A percentile compares a stretch with the other conserved stretches of the same genome.
Evolutionary conservation across 768 basidiomycete species (phyloP).

Genomic region (Tricholoma terreum): DNA sequence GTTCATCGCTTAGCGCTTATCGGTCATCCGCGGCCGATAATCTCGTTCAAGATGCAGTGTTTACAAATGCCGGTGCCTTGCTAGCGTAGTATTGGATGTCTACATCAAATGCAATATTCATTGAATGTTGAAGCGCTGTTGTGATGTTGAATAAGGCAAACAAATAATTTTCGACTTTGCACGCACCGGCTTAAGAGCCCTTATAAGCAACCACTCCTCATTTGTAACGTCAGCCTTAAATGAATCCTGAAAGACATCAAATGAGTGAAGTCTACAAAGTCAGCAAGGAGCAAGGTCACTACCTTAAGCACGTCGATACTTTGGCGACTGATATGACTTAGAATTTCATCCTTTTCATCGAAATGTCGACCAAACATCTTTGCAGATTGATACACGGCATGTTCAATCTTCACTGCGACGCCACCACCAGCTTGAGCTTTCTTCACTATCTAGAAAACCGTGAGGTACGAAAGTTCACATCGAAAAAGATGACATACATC

Average conservation of each 20-base stretch:
- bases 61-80: background rate
- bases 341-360: constrained; percentile 91
- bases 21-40: too few species aligned
- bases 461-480: background rate
- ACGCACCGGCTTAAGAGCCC: constrained; percentile 76
- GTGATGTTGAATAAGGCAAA: background rate
- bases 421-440: constrained; percentile 93
- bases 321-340: constrained; percentile 86
- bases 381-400: constrained; percentile 91
- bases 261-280: background rate
- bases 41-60: too few species aligned
- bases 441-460: constrained; percentile 68
- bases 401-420: constrained; percentile 98
- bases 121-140: constrained; percentile 30
- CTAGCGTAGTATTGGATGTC: background rate
- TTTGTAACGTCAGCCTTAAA: constrained; percentile 88
- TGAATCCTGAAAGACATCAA: constrained; percentile 48
- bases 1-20: too few species aligned
- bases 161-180: background rate
- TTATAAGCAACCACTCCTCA: constrained; percentile 94
- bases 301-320: constrained; percentile 97
- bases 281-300: constrained; percentile 9
- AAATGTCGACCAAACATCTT: constrained; percentile 97
- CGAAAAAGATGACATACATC: constrained; percentile 50
- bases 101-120: constrained; percentile 9